Conservation (phyloP, 2,329 filamentous ascomycete species). For the Stagonosporopsis chrysanthemi region DNA sequence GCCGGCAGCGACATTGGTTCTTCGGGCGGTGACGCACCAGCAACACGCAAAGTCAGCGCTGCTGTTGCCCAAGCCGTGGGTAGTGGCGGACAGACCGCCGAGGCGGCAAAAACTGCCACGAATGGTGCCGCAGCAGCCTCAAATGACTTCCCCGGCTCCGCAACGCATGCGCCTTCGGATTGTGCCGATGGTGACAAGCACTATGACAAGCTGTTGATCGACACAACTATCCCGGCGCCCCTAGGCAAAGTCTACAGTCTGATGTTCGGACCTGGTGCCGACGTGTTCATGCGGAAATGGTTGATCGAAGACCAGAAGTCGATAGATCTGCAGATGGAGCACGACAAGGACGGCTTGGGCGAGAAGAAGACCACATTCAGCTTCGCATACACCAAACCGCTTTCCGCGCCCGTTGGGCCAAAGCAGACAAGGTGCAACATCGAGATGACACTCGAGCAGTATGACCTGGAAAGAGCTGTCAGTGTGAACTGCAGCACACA, state of each 20-base stretch:
- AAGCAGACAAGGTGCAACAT: slow-evolving; percentile 95
- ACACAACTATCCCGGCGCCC: slow-evolving; percentile 85
- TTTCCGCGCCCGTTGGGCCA: slow-evolving; percentile 83
- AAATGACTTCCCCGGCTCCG: slow-evolving; percentile 83
- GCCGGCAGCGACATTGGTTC: slow-evolving; percentile 60
- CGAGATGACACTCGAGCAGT: slow-evolving; percentile 79
- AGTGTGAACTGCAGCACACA: slow-evolving; percentile 84
- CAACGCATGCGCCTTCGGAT: slow-evolving; percentile 81
- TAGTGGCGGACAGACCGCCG: slow-evolving; percentile 37
- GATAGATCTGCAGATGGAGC: slow-evolving; percentile 81
- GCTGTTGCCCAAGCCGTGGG: slow-evolving; percentile 50
- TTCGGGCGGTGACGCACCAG: slow-evolving; percentile 61
- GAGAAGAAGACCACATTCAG: slow-evolving; percentile 76
- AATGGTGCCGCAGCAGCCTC: slow-evolving; percentile 52
- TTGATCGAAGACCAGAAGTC: slow-evolving; percentile 88
- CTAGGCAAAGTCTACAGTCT: slow-evolving; percentile 90
- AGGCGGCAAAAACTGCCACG: slow-evolving; percentile 52
- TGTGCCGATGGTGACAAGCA: slow-evolving; percentile 81
- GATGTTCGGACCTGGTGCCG: slow-evolving; percentile 83
- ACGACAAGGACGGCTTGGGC: slow-evolving; percentile 78
- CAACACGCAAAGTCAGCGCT: slow-evolving; percentile 73
- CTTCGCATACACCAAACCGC: slow-evolving; percentile 90
- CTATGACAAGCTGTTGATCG: slow-evolving; percentile 83
- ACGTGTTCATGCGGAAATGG: slow-evolving; percentile 85
- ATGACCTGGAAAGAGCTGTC: slow-evolving; percentile 87